phyloP scores from a whole-genome alignment of 495 filamentous ascomycete genomes.

The Aspergillus sclerotioniger region DNA sequence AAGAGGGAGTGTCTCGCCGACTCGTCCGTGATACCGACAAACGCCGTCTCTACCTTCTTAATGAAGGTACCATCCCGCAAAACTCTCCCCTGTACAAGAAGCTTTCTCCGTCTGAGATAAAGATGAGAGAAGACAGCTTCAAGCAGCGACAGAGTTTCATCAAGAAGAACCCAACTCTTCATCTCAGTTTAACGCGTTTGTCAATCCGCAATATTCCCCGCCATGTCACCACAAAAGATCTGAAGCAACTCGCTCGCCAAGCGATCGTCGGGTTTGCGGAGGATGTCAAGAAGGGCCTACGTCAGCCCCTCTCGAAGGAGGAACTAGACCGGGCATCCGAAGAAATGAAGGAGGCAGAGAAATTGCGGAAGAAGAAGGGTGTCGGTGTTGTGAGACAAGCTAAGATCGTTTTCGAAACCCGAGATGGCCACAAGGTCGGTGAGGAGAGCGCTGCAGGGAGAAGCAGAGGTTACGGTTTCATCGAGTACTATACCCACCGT shows the following conservation, averaged over 20 bases:
- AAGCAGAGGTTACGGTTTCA: slow-evolving; percentile 92
- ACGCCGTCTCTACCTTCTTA: slow-evolving; percentile 84
- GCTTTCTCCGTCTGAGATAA: slow-evolving; percentile 76
- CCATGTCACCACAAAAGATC: slow-evolving; percentile 77
- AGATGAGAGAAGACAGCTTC: slow-evolving; percentile 81
- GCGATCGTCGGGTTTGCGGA: slow-evolving; percentile 90
- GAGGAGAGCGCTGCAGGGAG: slow-evolving; percentile 73
- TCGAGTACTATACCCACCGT: slow-evolving; percentile 93
- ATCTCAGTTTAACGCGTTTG: slow-evolving; percentile 89
- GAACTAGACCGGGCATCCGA: slow-evolving; percentile 75
- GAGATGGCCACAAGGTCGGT: slow-evolving; percentile 73
- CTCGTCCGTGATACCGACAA: slow-evolving; percentile 80
- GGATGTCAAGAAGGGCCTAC: slow-evolving; percentile 73
- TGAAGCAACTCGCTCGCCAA: slow-evolving; percentile 86
- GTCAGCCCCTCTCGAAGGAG: slow-evolving; percentile 79
- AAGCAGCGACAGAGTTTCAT: slow-evolving; percentile 88
- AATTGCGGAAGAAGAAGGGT: slow-evolving; percentile 71
- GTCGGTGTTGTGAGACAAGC: slow-evolving; percentile 93
- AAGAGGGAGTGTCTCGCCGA: slow-evolving; percentile 61
- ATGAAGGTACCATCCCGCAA: slow-evolving; percentile 75
- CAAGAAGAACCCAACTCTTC: slow-evolving; percentile 82
- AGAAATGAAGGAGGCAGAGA: slow-evolving; percentile 77
- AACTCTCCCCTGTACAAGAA: slow-evolving; percentile 70
- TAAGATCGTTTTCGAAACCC: slow-evolving; percentile 88
- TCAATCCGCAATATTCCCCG: slow-evolving; percentile 90